Percentiles rank a stretch among this genome's conserved stretches.
Evolutionary conservation across 202 grass and related monocot genomes (phyloP).

Genomic region (Cymbopogon flexuosus): DNA sequence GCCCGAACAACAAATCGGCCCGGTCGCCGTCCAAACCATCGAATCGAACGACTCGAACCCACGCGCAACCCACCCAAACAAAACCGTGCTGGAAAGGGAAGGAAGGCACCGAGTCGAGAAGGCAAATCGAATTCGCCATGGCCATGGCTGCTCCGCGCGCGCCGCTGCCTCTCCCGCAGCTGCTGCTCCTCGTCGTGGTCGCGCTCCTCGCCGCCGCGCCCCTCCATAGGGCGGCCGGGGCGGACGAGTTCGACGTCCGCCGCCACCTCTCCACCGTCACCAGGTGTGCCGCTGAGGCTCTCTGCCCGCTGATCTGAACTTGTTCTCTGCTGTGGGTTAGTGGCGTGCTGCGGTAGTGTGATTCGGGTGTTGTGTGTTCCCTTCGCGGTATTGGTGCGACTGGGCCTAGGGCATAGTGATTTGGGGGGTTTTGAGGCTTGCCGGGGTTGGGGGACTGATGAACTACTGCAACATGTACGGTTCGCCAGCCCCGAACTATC

Average conservation of each 20-base stretch:
- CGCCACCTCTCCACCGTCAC: conserved; percentile 95
- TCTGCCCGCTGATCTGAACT: conserved; percentile 8
- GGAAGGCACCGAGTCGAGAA: background rate
- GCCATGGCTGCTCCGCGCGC: conserved; percentile 13
- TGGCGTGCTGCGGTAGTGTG: background rate
- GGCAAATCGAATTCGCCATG: conserved; percentile 31
- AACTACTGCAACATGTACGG: background rate
- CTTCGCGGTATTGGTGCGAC: background rate
- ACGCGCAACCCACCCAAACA: background rate
- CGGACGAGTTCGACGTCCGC: conserved; percentile 64
- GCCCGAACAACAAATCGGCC: background rate
- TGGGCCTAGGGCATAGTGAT: background rate
- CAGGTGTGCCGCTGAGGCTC: conserved; percentile 35
- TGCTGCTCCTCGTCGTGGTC: conserved; percentile 32
- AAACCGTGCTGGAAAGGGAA: background rate
- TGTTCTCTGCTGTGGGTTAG: background rate
- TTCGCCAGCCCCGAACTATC: background rate
- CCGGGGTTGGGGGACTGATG: background rate
- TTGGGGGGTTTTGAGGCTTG: background rate
- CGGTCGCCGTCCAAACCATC: background rate
- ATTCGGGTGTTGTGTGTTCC: background rate
- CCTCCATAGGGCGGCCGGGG: background rate
- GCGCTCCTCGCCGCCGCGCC: conserved; percentile 30
- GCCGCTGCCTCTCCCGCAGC: background rate
- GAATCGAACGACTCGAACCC: conserved; percentile 5